Evolutionary conservation across 352 stramenopile species (phyloP), one percentile per base, ranked within the genome.

Genomic region (Saprolegnia parasitica): DNA sequence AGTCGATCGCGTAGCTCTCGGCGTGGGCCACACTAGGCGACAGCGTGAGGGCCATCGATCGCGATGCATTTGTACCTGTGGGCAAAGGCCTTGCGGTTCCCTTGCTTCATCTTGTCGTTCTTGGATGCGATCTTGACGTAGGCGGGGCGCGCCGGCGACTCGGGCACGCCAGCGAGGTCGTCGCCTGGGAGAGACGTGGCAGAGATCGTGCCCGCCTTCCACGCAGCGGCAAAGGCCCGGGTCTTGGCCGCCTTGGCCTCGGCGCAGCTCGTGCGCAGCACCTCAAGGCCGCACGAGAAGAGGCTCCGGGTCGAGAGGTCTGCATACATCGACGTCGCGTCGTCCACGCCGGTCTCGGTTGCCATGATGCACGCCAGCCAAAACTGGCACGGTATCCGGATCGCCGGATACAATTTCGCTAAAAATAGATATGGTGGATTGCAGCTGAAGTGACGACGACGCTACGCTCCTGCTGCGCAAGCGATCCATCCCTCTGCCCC

Each of bases 1-100:
- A 67, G 71, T 89, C 80, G 49, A 89, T 84, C 8, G 81, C 81
- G 47, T 81, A 84, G 71, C 77, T 84, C 67, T 87, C 80, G 11
- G 80, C 79, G 42, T 87, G 81, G 0, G 72, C 78, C 39, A 87
- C 68, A 5, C 54, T 56, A 52, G 47, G 57, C 26, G 10, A 49
- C 24, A 15, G 35, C 66, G 18, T 26, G 21, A 21, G 40, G 0
- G 9, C 8, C 20, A 16, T 26, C 23, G 0, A 24, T 24, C 10
- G 11, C 10, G 21, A 56, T 50, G 4, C 15, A 32, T 24, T 3
- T 15, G 40, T 56, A 67, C 46, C 76, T 80, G 62, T 85, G 78
- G 57, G 81, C 78, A 65, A 85, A 85, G 37, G 77, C 75, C 56
- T 80, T 83, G 57, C 75, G 77, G 9, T 76, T 84, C 46, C 78